These are phyloP conservation scores for Cucumis melo DNA, from an alignment of 306 rosid genomes.

Conservation along the genomic window DNA sequence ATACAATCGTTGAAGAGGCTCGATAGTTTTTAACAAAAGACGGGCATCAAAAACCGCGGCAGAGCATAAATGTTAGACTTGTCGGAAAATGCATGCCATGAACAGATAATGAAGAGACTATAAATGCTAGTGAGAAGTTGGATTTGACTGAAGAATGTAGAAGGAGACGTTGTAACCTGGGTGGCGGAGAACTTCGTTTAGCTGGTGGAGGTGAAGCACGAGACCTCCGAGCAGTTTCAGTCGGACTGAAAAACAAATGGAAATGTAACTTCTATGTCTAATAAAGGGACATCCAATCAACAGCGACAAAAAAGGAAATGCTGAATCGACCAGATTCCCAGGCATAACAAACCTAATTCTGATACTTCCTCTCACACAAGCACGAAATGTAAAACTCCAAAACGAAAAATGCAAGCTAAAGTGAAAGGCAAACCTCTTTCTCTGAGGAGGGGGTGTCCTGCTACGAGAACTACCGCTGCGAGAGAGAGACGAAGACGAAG, in stretches of 20 bases:
- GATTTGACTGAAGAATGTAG: not conserved
- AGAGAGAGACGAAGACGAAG: conserved; percentile 69
- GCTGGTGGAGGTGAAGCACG: conserved; percentile 63
- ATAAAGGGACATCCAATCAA: not conserved
- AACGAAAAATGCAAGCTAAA: not conserved
- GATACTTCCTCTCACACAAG: not conserved
- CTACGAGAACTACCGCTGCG: conserved; percentile 53
- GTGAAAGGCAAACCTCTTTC: conserved; percentile 30
- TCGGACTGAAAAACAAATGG: conserved; percentile 19
- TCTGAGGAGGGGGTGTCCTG: conserved; percentile 58
- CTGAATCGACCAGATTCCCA: not conserved
- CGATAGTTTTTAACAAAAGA: not conserved
- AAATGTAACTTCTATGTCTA: not conserved
- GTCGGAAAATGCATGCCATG: not conserved
- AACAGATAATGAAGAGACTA: not conserved
- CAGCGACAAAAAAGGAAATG: not conserved
- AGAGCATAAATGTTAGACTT: not conserved
- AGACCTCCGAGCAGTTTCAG: conserved; percentile 49
- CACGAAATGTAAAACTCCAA: not conserved
- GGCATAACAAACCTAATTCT: not conserved
- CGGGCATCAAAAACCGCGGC: not conserved
- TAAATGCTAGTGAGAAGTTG: not conserved
- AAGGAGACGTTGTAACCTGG: not conserved
- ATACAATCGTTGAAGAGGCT: not conserved
- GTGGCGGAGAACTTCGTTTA: conserved; percentile 55